These are phyloP conservation scores for Poteriospumella lacustris DNA, from an alignment of 108 stramenopile species.

Conservation along the genomic window DNA sequence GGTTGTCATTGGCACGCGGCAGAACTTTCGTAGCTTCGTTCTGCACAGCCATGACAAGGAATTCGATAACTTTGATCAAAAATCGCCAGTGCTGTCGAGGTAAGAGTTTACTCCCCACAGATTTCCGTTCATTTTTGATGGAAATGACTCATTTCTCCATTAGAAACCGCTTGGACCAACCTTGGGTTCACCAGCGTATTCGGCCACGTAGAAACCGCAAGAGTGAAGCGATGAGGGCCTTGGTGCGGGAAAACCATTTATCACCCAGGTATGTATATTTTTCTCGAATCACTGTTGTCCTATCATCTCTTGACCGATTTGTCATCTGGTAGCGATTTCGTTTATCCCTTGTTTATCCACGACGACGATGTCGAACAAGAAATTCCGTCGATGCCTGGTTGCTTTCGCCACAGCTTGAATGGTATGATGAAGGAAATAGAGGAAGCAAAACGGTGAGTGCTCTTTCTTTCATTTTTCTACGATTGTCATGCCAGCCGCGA, in stretches of 20 bases:
- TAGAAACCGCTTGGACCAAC: slow-evolving; percentile 4
- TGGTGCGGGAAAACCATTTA: slow-evolving; percentile 92
- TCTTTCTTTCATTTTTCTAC: too few species aligned
- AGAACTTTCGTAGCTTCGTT: too few species aligned
- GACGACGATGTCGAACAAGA: slow-evolving; percentile 73
- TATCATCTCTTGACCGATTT: background rate
- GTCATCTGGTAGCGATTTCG: slow-evolving; percentile 62
- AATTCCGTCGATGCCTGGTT: slow-evolving; percentile 91
- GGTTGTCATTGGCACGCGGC: too few species aligned
- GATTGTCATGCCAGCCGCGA: too few species aligned
- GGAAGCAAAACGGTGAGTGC: too few species aligned
- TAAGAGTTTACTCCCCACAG: background rate
- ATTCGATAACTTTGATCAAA: background rate
- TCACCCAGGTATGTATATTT: slow-evolving; percentile 58
- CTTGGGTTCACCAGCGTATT: slow-evolving; percentile 49
- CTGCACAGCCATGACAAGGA: too few species aligned
- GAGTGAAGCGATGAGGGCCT: slow-evolving; percentile 74
- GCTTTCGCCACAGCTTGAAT: slow-evolving; percentile 72
- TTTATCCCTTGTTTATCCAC: slow-evolving; percentile 96
- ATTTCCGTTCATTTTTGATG: background rate
- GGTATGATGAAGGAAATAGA: slow-evolving; percentile 83
- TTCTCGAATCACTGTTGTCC: background rate
- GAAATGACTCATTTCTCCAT: background rate
- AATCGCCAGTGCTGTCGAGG: background rate
- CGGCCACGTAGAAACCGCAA: slow-evolving; percentile 93